Percentiles rank a stretch among this genome's conserved stretches.
These are phyloP conservation scores for Pseudonitzschia pungens DNA, from an alignment of 108 stramenopile species.

Conservation along the genomic window DNA sequence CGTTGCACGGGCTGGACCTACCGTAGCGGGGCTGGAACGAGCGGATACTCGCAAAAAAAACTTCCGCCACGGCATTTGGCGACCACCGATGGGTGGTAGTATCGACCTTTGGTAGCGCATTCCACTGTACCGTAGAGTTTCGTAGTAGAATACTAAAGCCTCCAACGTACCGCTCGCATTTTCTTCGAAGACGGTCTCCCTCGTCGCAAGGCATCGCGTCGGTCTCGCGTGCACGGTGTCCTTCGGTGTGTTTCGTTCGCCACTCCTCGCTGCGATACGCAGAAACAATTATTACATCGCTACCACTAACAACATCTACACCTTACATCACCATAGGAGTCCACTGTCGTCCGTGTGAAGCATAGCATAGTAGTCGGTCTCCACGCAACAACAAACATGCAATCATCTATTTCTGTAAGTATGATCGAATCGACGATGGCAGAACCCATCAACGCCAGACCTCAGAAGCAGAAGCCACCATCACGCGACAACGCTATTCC, in stretches of 20 bases:
- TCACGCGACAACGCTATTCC: neutral
- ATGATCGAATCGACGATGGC: neutral
- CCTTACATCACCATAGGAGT: neutral
- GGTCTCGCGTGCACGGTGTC: too few relatives aligned
- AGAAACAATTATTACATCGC: neutral
- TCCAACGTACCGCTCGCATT: neutral
- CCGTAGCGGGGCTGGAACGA: neutral
- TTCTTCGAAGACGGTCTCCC: neutral
- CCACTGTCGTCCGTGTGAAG: neutral
- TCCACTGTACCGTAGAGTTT: neutral
- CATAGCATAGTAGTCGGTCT: neutral
- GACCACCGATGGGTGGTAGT: neutral
- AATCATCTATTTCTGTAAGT: conserved; percentile 54
- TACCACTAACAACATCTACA: neutral
- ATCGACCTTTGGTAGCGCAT: neutral
- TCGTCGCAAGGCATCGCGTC: neutral
- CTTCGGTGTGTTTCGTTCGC: too few relatives aligned
- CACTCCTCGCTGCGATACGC: too few relatives aligned
- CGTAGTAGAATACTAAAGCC: neutral
- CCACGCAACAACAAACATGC: conserved; percentile 30
- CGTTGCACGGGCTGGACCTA: neutral
- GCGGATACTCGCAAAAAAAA: neutral
- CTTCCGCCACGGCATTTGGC: neutral
- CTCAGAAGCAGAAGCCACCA: neutral
- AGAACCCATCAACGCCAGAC: neutral